phyloP scores from a whole-genome alignment of 2,329 filamentous ascomycete genomes.

The Colletotrichum sp. region DNA sequence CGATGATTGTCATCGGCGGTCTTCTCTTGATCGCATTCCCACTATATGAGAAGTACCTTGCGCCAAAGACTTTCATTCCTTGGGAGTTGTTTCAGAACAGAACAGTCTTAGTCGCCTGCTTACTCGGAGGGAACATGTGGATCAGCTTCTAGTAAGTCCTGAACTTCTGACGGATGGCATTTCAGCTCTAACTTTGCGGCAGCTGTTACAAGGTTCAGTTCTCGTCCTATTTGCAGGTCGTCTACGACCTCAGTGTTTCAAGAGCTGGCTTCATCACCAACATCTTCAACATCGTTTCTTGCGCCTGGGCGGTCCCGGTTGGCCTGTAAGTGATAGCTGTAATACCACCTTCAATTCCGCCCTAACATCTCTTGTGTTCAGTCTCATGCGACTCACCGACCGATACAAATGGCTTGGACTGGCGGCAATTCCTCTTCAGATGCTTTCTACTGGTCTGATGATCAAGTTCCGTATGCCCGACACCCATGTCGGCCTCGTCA shows the following conservation, averaged over 20 bases:
- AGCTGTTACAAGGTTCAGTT: conserved; percentile 41
- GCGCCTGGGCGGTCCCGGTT: conserved; percentile 40
- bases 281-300: conserved; percentile 38
- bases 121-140: conserved; percentile 27
- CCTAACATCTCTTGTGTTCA: not conserved
- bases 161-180: not conserved
- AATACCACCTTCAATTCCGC: no score
- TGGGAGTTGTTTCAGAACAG: conserved; percentile 38
- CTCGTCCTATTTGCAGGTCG: conserved; percentile 43
- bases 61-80: conserved; percentile 51
- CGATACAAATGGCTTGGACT: conserved; percentile 36
- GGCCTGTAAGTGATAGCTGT: conserved; percentile 28
- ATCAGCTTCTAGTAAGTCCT: conserved; percentile 27
- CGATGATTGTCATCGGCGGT: conserved; percentile 35
- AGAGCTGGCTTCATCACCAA: conserved; percentile 33
- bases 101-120: conserved; percentile 27
- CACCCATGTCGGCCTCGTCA: conserved; percentile 33
- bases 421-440: conserved; percentile 33
- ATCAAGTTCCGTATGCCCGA: conserved; percentile 37
- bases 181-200: not conserved
- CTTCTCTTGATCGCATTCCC: conserved; percentile 4
- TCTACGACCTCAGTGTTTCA: conserved; percentile 30
- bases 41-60: conserved; percentile 47
- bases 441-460: conserved; percentile 31
- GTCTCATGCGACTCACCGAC: conserved; percentile 32